Evolutionary conservation across 306 rosid species (phyloP), one percentile per base, ranked within the genome.

Genomic region (Fagus sylvatica): DNA sequence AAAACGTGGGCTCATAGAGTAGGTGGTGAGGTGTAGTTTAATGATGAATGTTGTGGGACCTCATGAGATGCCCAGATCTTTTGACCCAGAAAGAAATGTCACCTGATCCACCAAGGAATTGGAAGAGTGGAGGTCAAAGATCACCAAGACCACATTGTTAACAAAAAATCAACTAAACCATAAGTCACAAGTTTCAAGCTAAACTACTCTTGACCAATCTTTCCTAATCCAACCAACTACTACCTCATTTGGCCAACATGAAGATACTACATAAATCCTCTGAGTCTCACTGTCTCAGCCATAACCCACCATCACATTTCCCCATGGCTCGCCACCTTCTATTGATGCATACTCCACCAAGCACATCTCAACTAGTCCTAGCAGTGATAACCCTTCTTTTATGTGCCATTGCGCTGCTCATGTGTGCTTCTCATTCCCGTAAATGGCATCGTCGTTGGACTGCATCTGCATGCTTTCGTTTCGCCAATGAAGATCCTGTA

Each of bases 381-480:
- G 81, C 87, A 8, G 84, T 72, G 0, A 77, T 85, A 77, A 87
- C 84, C 78, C 89, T 94, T 54, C 68, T 84, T 46, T 13, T 88
- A 36, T 92, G 92, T 72, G 92, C 85, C 46, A 19, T 86, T 51
- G 93, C 90, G 2, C 17, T 94, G 85, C 76, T 94, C 65, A 88
- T 92, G 97, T 90, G 97, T 67, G 97, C 97, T 71, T 94, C 97
- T 53, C 95, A 85, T 75, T 87, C 92, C 0, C 86, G 82, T 54
- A 87, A 69, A 80, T 72, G 90, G 88, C 85, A 73, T 0, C 49
- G 19, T 1, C 83, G 67, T 0, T 92, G 95, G 97, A 73, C 53
- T 10, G 69, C 89, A 49, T 90, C 53, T 10, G 69, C 89, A 49
- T 90, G 92, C 80, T 70, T 79, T 72, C 85, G 40, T 42, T 65